Conservation (phyloP, 352 stramenopile genomes). For the Phytophthora hibernalis region DNA sequence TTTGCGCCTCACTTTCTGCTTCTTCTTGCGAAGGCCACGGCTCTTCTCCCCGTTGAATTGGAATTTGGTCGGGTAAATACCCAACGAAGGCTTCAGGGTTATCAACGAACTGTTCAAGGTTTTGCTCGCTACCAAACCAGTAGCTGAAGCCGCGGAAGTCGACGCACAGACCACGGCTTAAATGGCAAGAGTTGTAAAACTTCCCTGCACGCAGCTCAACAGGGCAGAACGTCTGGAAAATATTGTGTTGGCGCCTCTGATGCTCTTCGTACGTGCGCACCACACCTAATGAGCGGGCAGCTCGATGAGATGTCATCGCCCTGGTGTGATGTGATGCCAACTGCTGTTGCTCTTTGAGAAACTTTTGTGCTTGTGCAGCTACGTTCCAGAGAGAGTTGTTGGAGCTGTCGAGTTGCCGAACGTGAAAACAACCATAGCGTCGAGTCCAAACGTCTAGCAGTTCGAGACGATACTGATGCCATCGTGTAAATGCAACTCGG, state of each 20-base stretch:
- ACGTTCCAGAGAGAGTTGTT: constrained; percentile 58
- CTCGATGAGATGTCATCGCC: constrained; percentile 23
- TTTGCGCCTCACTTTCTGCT: constrained; percentile 33
- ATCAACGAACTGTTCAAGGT: constrained; percentile 43
- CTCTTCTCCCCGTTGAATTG: constrained; percentile 15
- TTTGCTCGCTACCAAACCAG: constrained; percentile 52
- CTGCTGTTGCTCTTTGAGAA: constrained; percentile 46
- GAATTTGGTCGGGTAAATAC: constrained; percentile 19
- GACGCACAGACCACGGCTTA: constrained; percentile 49
- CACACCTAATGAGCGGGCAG: constrained; percentile 39
- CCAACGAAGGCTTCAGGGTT: constrained; percentile 46
- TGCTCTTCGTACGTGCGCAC: constrained; percentile 36
- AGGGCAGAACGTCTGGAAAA: constrained; percentile 64
- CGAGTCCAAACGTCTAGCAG: constrained; percentile 54
- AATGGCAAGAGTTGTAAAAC: constrained; percentile 40
- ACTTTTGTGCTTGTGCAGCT: constrained; percentile 28
- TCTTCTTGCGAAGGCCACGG: constrained; percentile 34
- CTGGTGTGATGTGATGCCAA: constrained; percentile 35
- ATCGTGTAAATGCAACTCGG: constrained; percentile 35
- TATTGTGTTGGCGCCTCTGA: constrained; percentile 35
- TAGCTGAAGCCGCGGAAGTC: constrained; percentile 47
- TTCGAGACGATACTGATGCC: constrained; percentile 58
- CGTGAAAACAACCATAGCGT: constrained; percentile 55
- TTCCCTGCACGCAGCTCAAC: constrained; percentile 53
- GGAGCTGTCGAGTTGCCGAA: constrained; percentile 50